Conservation (phyloP, 2,329 filamentous ascomycete genomes). For the Chaetoscypha palmicola region DNA sequence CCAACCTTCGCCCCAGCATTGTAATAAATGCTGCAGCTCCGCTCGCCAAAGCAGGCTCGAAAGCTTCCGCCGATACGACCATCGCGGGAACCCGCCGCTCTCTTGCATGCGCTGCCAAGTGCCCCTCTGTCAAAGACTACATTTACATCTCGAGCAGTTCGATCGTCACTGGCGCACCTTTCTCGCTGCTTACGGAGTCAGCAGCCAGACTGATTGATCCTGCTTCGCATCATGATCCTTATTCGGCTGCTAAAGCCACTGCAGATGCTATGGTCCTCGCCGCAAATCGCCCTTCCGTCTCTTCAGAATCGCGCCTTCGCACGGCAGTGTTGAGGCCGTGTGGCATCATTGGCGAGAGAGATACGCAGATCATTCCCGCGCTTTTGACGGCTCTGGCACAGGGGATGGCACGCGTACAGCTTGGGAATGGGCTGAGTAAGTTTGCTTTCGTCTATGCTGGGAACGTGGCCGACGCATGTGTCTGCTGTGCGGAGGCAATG, state of each 20-base stretch:
- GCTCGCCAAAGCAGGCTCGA: not conserved
- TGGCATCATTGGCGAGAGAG: slow-evolving; percentile 6
- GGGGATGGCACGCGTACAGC: slow-evolving; percentile 2
- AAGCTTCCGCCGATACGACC: slow-evolving; percentile 1
- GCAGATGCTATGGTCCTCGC: slow-evolving; percentile 8
- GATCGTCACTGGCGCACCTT: not conserved
- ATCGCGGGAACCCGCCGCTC: not conserved
- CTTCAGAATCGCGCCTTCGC: no score
- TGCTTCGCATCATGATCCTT: slow-evolving; percentile 5
- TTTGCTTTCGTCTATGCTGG: slow-evolving; percentile 7
- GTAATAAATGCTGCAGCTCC: slow-evolving; percentile 11
- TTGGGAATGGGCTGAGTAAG: slow-evolving; percentile 2
- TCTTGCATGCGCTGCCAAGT: not conserved
- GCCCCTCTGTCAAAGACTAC: not conserved
- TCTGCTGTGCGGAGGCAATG: slow-evolving; percentile 1
- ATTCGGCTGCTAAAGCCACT: slow-evolving; percentile 8
- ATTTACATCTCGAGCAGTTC: slow-evolving; percentile 5
- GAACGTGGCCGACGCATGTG: slow-evolving; percentile 8
- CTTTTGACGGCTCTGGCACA: not conserved
- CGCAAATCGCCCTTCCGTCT: slow-evolving; percentile 1
- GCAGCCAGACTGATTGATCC: slow-evolving; percentile 2
- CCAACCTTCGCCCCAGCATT: slow-evolving; percentile 4
- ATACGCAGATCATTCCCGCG: slow-evolving; percentile 1
- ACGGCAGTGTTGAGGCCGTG: slow-evolving; percentile 7
- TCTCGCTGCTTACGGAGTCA: not conserved